Percentiles rank a stretch among this genome's conserved stretches.
phyloP scores from a whole-genome alignment of 768 basidiomycete species.

The Lentinula aciculospora region DNA sequence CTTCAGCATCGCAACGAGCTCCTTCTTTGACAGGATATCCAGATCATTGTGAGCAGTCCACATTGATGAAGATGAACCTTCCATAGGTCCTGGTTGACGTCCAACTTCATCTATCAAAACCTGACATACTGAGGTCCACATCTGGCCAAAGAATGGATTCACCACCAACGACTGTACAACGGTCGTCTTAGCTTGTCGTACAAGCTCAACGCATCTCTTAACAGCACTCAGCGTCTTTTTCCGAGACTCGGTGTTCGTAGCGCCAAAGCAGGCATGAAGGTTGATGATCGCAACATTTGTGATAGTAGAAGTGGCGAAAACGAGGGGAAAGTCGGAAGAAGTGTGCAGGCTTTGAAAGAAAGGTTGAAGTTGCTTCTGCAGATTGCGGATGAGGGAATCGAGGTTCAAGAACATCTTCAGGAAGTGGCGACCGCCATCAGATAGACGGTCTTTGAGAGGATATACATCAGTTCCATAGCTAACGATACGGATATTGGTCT shows the following conservation, averaged over 20 bases:
- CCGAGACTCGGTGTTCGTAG: slow-evolving; percentile 5
- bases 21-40: slow-evolving; percentile 25
- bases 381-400: slow-evolving; percentile 18
- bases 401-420: slow-evolving; percentile 15
- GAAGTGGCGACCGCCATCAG: slow-evolving; percentile 16
- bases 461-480: neutral
- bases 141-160: slow-evolving; percentile 1
- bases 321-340: slow-evolving; percentile 3
- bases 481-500: neutral
- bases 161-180: neutral
- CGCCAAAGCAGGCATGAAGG: slow-evolving; percentile 16
- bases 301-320: slow-evolving; percentile 21
- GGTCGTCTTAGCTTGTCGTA: neutral
- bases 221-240: neutral
- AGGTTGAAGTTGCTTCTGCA: slow-evolving; percentile 1
- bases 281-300: slow-evolving; percentile 20
- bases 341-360: too few species aligned
- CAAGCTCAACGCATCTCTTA: neutral
- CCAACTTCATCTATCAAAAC: neutral
- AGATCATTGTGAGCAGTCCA: neutral
- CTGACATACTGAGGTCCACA: neutral
- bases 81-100: neutral
- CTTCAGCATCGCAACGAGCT: slow-evolving; percentile 34
- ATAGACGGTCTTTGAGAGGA: slow-evolving; percentile 11
- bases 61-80: neutral